Evolutionary conservation across 2,329 filamentous ascomycete genomes (phyloP), one percentile per base, ranked within the genome.

Genomic region (Gaeumannomyces tritici): DNA sequence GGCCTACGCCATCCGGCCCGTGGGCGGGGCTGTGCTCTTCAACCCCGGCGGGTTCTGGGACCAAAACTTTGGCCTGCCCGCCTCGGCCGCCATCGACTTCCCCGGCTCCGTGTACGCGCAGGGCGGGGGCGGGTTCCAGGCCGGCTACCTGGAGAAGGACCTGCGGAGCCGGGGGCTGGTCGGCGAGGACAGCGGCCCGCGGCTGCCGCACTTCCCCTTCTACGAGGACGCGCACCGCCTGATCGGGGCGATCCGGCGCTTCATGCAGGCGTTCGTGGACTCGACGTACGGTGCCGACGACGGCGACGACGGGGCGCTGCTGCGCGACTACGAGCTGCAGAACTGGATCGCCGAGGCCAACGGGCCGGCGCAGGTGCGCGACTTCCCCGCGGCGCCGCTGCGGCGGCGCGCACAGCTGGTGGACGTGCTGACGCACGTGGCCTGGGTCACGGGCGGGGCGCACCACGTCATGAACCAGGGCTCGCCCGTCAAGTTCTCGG

Each of bases 391-490:
- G 12, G 61, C 67, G 24, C 57, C 57, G 7, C 64, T 66, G 31
- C 33, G 63, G 0, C 67, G 68, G 2, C 64, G 61, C n/a, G 65
- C 70, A 42, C 67, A 69, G 1, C 71, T 80, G 9, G 68, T 77
- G 59, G 73, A 75, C 51, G 66, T 78, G n/a, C 70, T 80, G 12
- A 75, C 77, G 0, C 77, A 78, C 61, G 62, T 71, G 29, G 66
- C 15, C 9, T n/a, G 47, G 51, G n/a, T 27, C 28, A 61, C 60
- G 8, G 55, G 54, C 21, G 28, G 51, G 4, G 70, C 71, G 1
- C 78, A 81, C 64, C 76, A 78, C 64, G 69, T 73, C 3, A 70
- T 77, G 65, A 80, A 79, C 69, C 75, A 74, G 11, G 76, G 75
- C 62, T 71, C 74, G 59, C 74, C 76, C 35, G 68, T 76, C 56